Conservation (phyloP, 2,329 filamentous ascomycete species). For the Beauveria varroae region DNA sequence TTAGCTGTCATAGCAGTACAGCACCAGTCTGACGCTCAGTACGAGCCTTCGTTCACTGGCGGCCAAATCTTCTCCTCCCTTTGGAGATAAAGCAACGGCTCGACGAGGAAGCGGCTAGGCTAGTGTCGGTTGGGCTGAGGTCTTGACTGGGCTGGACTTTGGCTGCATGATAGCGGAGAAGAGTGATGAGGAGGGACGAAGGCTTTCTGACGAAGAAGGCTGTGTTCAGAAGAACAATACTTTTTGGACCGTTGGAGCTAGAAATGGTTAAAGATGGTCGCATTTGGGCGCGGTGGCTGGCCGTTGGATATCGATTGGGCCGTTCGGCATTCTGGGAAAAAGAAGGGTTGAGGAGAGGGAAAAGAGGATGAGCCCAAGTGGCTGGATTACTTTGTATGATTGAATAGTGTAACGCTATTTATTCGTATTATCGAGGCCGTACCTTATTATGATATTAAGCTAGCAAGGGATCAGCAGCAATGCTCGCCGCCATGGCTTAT, state of each 20-base stretch:
- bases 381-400: not conserved
- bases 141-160: not conserved
- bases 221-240: not conserved
- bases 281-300: not conserved
- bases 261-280: not conserved
- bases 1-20: not conserved
- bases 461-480: not conserved
- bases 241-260: not conserved
- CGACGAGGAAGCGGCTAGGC: not conserved
- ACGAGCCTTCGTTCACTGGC: not conserved
- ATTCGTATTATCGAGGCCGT: not conserved
- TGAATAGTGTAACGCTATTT: too few species aligned
- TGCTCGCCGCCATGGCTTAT: not conserved
- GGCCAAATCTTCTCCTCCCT: not conserved
- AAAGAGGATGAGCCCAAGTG: not conserved
- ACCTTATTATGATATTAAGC: not conserved
- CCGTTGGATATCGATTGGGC: not conserved
- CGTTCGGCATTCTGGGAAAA: not conserved
- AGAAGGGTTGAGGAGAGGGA: not conserved
- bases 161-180: slow-evolving; percentile 3
- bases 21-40: not conserved
- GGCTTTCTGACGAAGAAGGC: not conserved
- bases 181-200: not conserved
- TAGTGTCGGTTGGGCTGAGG: not conserved
- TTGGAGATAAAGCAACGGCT: not conserved